phyloP scores from a whole-genome alignment of 1,139 yeast genomes.

The Debaryomyces nepalensis region DNA sequence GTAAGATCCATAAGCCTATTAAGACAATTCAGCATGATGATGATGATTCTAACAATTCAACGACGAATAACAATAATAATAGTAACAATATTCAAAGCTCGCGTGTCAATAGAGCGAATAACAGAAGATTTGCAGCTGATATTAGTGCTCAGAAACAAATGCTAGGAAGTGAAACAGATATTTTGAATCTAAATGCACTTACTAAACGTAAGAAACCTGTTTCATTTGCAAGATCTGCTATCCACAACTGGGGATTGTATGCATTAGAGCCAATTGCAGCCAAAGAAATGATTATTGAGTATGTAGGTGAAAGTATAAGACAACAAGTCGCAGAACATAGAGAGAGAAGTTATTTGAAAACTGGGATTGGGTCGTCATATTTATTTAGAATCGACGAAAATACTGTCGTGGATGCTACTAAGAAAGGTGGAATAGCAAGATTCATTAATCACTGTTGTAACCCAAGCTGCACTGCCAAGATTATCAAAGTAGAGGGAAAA shows the following conservation, averaged over 20 bases:
- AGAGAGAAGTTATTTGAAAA: slow-evolving; percentile 81
- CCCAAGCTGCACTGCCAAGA: slow-evolving; percentile 97
- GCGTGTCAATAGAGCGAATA: slow-evolving; percentile 85
- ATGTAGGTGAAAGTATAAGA: slow-evolving; percentile 95
- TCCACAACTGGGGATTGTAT: slow-evolving; percentile 97
- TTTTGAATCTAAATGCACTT: slow-evolving; percentile 73
- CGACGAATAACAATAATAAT: slow-evolving; percentile 16
- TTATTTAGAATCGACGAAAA: slow-evolving; percentile 91
- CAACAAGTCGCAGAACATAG: slow-evolving; percentile 95
- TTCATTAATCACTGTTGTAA: slow-evolving; percentile 97
- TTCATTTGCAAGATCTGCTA: slow-evolving; percentile 93
- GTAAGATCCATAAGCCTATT: slow-evolving; percentile 57
- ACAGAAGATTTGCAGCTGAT: slow-evolving; percentile 89
- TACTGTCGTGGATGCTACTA: slow-evolving; percentile 96
- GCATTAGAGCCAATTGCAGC: slow-evolving; percentile 95
- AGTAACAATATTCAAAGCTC: slow-evolving; percentile 57
- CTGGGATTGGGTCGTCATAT: slow-evolving; percentile 96
- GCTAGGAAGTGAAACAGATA: slow-evolving; percentile 81
- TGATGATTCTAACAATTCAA: slow-evolving; percentile 41
- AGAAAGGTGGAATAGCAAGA: slow-evolving; percentile 94
- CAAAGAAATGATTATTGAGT: slow-evolving; percentile 96
- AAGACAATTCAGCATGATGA: slow-evolving; percentile 63
- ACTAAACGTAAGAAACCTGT: slow-evolving; percentile 93
- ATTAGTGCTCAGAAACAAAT: slow-evolving; percentile 79
- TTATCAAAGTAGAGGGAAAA: slow-evolving; percentile 91